Base-by-base conservation (phyloP, 148 eudicot genomes). In the Camellia sinensis region DNA sequence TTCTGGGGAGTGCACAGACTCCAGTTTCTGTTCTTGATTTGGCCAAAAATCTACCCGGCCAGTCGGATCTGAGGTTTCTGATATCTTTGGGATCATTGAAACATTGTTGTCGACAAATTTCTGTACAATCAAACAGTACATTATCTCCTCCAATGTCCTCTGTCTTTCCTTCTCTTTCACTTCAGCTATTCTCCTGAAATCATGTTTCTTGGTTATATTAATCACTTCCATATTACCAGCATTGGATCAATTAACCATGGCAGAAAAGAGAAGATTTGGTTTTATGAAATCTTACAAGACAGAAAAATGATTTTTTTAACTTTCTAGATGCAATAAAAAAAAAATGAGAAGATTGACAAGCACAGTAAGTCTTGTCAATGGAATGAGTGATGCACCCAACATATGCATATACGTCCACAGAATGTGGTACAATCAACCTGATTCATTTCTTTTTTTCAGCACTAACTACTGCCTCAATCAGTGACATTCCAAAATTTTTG, bases 11-110 rank as follows among this genome's bases (percentile, higher is more conserved):
- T 94, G 98, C 10, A 96, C 89, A 0, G 98, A 91, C 78, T 89
- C 90, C 15, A 96, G 91, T 81, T 90, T 90, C 76, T 87, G 84
- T 80, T 94, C 98, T 87, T 96, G 99, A 84, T 92, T 90, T 18
- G 98, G 98, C 99, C 99, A 96, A 80, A 89, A 90, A 78, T 92
- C 99, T 37, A 94, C 85, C 83, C 94, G 87, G 66, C 94, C 97
- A 12, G 89, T 79, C 73, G 87, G 87, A 79, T 91, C 95, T 50
- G 88, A 77, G 63, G 88, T 86, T 29, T 84, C 83, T 18, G 87
- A 48, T 48, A 96, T 60, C 84, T 85, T 90, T 21, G 97, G 97
- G 85, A 92, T 92, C 99, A 96, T 88, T 45, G 86, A 66, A 79
- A 96, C 91, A 9, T 60, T 85, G 4, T 86, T 91, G 74, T 90